Base-by-base conservation (phyloP, 768 basidiomycete species). In the Suillus sp. region DNA sequence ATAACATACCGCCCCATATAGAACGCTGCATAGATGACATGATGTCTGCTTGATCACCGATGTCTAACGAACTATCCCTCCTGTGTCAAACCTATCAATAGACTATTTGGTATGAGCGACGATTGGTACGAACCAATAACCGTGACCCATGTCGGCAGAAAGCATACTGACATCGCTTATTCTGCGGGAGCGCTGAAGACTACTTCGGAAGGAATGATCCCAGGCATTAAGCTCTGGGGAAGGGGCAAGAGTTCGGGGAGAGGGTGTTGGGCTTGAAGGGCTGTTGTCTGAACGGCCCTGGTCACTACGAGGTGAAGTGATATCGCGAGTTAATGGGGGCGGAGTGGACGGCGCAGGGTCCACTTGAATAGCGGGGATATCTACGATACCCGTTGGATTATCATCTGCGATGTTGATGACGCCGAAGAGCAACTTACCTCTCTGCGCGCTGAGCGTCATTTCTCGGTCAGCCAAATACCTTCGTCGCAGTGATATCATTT, bases 291-390 rank as follows among this genome's bases (percentile, higher is more conserved):
- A 45, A 25, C 51, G 47, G 35, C 60, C 65, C 2, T 50, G 34
- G 1, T 64, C 60, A 1, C 60, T 64, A 25, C 38, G 71, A 8
- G 76, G 75, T 45, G 81, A 82, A 6, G 84, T 82, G 37, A 89
- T 86, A 67, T 89, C 88, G 56, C 83, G 77, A 1, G 86, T 83
- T 35, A 47, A n/a, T 42, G 76, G 74, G 0, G 84, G 82, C 0
- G 84, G 83, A n/a, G 38, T 35, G 9, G 84, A 87, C 38, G 80
- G 83, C 61, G 83, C 78, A 43, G 76, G 78, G 59, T 88, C 86
- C 14, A 92, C 90, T 37, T 90, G 75, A 64, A 92, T 92, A 3
- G 86, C 85, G 10, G 90, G 90, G 55, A 92, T 87, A 59, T 85
- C 89, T 86, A 68, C 1, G 37, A 47, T 38, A 16, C n/a, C 38